These are phyloP conservation scores for Penicillium coffeae DNA, from an alignment of 495 filamentous ascomycete species.

Conservation along the genomic window DNA sequence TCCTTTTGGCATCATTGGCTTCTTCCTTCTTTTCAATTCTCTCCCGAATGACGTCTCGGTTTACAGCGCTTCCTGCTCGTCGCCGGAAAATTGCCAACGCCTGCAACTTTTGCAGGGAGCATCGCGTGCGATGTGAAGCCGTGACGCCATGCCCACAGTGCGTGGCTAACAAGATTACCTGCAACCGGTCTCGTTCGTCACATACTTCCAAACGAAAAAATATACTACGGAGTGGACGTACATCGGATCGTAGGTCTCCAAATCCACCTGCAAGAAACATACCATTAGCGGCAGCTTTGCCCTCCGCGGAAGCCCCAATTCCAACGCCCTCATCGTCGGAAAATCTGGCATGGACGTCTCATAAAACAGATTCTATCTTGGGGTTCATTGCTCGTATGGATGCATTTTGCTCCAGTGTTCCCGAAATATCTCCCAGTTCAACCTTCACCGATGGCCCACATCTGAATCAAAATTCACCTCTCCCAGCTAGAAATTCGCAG, in stretches of 20 bases:
- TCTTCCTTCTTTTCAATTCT: too few relatives aligned
- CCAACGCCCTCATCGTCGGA: neutral
- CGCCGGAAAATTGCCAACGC: constrained; percentile 24
- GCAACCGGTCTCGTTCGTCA: constrained; percentile 7
- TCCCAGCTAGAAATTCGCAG: constrained; percentile 5
- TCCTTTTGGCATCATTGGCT: too few relatives aligned
- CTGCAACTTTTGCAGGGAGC: constrained; percentile 27
- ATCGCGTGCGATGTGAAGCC: constrained; percentile 28
- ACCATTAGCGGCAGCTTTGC: neutral
- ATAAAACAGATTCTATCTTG: constrained; percentile 23
- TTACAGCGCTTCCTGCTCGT: constrained; percentile 6
- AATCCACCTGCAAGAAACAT: neutral
- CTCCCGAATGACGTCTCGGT: neutral
- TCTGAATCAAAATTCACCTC: constrained; percentile 12
- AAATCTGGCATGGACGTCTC: constrained; percentile 8
- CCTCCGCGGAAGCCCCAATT: neutral
- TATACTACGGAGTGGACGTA: neutral
- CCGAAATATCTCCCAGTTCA: constrained; percentile 12
- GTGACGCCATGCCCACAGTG: constrained; percentile 25
- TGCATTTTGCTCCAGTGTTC: constrained; percentile 24
- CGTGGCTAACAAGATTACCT: constrained; percentile 20
- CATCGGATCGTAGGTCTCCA: neutral
- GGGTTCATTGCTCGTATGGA: constrained; percentile 30
- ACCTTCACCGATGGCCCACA: constrained; percentile 12
- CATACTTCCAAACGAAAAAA: neutral